Conservation (phyloP, 495 filamentous ascomycete species). For the Choiromyces venosus region DNA sequence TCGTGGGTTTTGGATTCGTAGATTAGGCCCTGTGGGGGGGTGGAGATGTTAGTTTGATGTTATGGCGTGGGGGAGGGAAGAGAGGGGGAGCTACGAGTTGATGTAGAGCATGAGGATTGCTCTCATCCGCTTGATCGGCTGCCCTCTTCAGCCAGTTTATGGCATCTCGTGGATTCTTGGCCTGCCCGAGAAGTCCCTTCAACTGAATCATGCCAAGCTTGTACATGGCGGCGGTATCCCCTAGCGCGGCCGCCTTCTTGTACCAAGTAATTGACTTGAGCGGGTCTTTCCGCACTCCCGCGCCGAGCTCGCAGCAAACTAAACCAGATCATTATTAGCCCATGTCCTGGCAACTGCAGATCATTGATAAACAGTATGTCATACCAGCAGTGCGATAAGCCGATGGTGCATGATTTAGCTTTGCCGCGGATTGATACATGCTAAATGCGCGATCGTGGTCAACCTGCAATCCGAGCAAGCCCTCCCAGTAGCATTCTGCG, state of each 20-base stretch:
- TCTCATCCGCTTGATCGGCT: constrained; percentile 75
- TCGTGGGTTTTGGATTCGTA: constrained; percentile 69
- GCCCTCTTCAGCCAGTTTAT: constrained; percentile 88
- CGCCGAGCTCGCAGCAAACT: constrained; percentile 97
- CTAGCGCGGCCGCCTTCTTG: constrained; percentile 80
- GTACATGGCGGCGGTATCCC: constrained; percentile 92
- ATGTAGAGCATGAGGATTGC: constrained; percentile 93
- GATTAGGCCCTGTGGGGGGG: constrained; percentile 53
- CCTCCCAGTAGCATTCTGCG: constrained; percentile 82
- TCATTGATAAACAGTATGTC: neutral
- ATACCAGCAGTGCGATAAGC: constrained; percentile 77
- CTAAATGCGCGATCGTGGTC: constrained; percentile 87
- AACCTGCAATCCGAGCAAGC: constrained; percentile 60
- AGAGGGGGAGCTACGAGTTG: constrained; percentile 54
- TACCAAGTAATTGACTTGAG: constrained; percentile 97
- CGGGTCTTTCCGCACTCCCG: constrained; percentile 83
- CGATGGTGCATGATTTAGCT: constrained; percentile 72
- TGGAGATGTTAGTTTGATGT: neutral
- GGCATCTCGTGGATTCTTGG: constrained; percentile 75
- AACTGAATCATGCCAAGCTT: constrained; percentile 85
- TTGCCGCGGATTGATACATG: constrained; percentile 90
- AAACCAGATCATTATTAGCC: neutral
- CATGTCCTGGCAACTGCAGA: neutral
- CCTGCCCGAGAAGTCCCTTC: constrained; percentile 88
- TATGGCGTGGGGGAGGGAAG: neutral